Conservation (phyloP, 2,329 filamentous ascomycete genomes). For the Eutypella sp. region DNA sequence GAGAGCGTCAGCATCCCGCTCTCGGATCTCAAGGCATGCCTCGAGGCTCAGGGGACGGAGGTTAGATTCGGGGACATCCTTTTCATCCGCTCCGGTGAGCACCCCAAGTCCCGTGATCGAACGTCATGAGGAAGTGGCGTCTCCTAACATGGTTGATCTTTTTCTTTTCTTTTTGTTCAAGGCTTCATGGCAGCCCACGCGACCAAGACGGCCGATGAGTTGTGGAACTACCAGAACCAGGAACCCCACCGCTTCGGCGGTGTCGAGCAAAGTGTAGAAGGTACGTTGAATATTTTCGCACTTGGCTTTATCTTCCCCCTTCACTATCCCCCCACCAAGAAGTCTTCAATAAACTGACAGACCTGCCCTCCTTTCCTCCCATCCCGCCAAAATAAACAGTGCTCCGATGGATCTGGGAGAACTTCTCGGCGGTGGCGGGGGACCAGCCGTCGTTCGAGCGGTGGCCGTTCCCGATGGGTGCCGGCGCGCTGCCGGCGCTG, state of each 20-base stretch:
- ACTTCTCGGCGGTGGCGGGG: slow-evolving; percentile 38
- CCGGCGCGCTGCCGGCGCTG: slow-evolving; percentile 21
- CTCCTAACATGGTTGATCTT: no score
- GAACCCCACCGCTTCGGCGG: slow-evolving; percentile 41
- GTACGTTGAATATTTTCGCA: slow-evolving; percentile 6
- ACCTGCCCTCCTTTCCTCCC: not conserved
- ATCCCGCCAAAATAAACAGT: not conserved
- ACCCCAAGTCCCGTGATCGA: no score
- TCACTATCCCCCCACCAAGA: no score
- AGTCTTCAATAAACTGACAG: no score
- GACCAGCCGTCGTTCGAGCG: slow-evolving; percentile 38
- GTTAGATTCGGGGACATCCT: slow-evolving; percentile 49
- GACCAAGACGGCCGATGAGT: slow-evolving; percentile 30
- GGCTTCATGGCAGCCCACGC: slow-evolving; percentile 40
- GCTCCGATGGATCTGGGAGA: slow-evolving; percentile 33
- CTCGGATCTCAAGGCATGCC: slow-evolving; percentile 36
- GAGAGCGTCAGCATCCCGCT: slow-evolving; percentile 30
- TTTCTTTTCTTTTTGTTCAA: no score
- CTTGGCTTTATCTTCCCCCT: not conserved
- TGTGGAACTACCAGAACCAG: slow-evolving; percentile 30
- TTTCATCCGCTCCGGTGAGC: slow-evolving; percentile 37
- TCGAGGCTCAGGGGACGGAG: slow-evolving; percentile 40
- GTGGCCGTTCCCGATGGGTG: slow-evolving; percentile 26
- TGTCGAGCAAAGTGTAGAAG: slow-evolving; percentile 39
- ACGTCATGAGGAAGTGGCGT: no score